Evolutionary conservation across 75 land plant species (phyloP), one percentile per base, ranked within the genome.

Genomic region (Sequoiadendron giganteum): DNA sequence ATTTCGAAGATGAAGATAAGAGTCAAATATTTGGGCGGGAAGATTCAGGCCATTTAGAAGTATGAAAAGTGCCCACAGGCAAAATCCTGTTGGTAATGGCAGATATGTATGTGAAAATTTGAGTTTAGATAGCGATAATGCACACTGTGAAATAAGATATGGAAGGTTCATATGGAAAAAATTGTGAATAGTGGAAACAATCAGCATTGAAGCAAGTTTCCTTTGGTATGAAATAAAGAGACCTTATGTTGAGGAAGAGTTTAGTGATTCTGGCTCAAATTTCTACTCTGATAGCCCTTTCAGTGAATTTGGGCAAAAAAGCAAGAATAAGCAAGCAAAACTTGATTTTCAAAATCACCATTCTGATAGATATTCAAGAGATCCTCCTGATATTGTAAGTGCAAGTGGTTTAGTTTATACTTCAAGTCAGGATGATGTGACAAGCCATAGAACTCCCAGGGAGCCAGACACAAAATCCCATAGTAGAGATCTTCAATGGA

Each of bases 151-250:
- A 89, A 68, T 95, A 89, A 68, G 95, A 2, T 36, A 85, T 94
- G 83, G 94, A 93, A 86, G 99, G 89, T 78, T 80, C 93, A 78
- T 91, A 91, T 43, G 95, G 92, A 56, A 83, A 87, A 40, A 82
- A 95, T 73, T 94, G 92, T 47, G 90, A 90, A 85, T 88, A 96
- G 73, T 97, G 99, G 99, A 96, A 97, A 89, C 92, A 88, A 54
- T 96, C 99, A 87, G 92, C 92, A 7, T 48, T 86, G 0, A 91
- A 89, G 83, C 93, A 90, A 68, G 85, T 82, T 32, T 72, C 68
- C 18, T 73, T 79, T 72, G 88, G 86, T 39, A 47, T 52, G 25
- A 80, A 84, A 30, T 89, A 86, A 77, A 55, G 70, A 76, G 89
- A 21, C 49, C 81, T 58, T 85, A 42, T 38, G 58, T 55, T n/a